Percentiles rank a stretch among this genome's conserved stretches.
These are phyloP conservation scores for Tulasnella sp. DNA, from an alignment of 768 basidiomycete species.

Conservation along the genomic window DNA sequence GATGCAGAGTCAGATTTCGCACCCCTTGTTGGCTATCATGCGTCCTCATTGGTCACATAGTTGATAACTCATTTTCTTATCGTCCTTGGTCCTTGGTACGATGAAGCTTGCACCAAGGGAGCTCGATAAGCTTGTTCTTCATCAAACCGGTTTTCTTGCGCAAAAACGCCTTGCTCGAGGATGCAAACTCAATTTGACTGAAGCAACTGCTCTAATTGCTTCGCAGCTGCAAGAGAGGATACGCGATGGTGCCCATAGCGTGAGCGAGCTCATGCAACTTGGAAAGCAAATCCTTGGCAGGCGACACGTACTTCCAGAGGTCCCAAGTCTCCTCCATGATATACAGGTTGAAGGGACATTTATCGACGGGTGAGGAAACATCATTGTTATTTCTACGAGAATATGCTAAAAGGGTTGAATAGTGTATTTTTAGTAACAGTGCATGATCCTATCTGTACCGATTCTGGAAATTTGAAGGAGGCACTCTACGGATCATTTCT, in stretches of 20 bases:
- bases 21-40: no score
- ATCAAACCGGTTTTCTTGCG: constrained; percentile 71
- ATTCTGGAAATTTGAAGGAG: constrained; percentile 53
- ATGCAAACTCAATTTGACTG: constrained; percentile 69
- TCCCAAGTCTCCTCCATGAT: constrained; percentile 61
- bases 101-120: constrained; percentile 16
- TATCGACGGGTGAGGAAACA: constrained; percentile 51
- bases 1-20: no score
- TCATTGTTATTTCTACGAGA: constrained; percentile 4
- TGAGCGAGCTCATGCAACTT: constrained; percentile 84
- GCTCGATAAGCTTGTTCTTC: constrained; percentile 17
- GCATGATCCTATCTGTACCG: constrained; percentile 84
- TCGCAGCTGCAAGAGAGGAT: constrained; percentile 89
- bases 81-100: no score
- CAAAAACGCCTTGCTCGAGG: constrained; percentile 95
- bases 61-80: no score
- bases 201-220: constrained; percentile 81
- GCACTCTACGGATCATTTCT: constrained; percentile 94
- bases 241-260: constrained; percentile 75
- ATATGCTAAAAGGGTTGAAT: background rate
- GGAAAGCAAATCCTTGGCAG: constrained; percentile 82
- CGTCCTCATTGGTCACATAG: no score
- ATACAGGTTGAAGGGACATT: constrained; percentile 95
- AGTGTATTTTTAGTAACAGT: constrained; percentile 95
- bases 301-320: constrained; percentile 75